phyloP scores from a whole-genome alignment of 139 green algal species.

The Raphidocelis subcapitata region DNA sequence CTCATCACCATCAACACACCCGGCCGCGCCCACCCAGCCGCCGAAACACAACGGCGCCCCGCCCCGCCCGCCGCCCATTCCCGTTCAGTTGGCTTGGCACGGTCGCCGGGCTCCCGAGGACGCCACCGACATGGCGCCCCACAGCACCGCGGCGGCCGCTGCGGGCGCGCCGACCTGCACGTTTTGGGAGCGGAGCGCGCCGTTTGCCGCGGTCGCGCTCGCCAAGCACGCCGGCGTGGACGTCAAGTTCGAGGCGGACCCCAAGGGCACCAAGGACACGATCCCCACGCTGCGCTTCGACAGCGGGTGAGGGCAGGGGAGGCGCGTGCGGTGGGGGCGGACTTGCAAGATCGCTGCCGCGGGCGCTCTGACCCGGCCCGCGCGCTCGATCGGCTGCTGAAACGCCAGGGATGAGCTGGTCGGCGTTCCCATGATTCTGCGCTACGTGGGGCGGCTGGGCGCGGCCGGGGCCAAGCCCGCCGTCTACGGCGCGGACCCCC shows the following conservation, averaged over 20 bases:
- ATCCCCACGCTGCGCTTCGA: conserved; percentile 47
- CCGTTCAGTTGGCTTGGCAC: too few relatives aligned
- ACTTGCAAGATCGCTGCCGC: neutral
- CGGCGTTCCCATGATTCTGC: conserved; percentile 61
- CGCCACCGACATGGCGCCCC: too few relatives aligned
- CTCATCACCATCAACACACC: too few relatives aligned
- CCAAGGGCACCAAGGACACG: conserved; percentile 62
- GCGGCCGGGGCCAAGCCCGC: neutral
- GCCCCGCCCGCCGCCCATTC: too few relatives aligned
- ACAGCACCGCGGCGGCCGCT: too few relatives aligned
- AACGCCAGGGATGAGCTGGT: conserved; percentile 63
- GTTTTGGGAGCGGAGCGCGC: conserved; percentile 55
- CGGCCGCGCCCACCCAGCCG: too few relatives aligned
- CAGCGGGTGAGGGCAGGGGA: conserved; percentile 44
- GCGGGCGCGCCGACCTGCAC: too few relatives aligned
- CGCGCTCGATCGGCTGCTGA: neutral
- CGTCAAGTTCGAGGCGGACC: conserved; percentile 52
- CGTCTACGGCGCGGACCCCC: conserved; percentile 51
- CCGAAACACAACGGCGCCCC: too few relatives aligned
- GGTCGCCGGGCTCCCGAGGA: too few relatives aligned
- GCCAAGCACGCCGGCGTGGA: conserved; percentile 40
- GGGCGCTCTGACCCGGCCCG: neutral
- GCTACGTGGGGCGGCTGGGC: conserved; percentile 62
- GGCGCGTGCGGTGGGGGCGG: too few relatives aligned
- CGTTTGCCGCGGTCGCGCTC: conserved; percentile 48